Evolutionary conservation across 192 early-diverging fungal genomes (phyloP).

Genomic region (Coemansia sp.): DNA sequence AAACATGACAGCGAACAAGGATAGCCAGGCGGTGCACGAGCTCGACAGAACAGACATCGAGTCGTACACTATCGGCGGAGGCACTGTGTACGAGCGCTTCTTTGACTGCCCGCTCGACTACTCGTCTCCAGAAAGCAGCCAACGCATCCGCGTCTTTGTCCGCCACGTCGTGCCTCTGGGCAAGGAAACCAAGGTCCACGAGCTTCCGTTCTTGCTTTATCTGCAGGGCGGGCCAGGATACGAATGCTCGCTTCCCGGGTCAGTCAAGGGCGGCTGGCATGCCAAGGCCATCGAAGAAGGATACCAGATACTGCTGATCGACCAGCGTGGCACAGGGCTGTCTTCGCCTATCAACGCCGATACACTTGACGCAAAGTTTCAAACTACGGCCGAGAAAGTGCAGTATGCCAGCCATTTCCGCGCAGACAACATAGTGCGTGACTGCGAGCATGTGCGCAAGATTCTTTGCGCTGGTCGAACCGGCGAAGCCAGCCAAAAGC

Average conservation of each 20-base stretch:
- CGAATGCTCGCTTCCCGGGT: constrained; percentile 53
- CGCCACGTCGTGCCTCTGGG: constrained; percentile 61
- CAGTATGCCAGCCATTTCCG: constrained; percentile 67
- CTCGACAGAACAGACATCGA: constrained; percentile 58
- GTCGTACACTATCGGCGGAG: constrained; percentile 57
- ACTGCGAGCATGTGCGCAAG: constrained; percentile 67
- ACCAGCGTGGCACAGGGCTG: constrained; percentile 71
- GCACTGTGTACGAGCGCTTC: constrained; percentile 61
- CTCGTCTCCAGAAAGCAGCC: constrained; percentile 18
- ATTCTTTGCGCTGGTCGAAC: constrained; percentile 52
- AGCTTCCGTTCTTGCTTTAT: constrained; percentile 61
- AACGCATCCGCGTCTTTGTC: constrained; percentile 54
- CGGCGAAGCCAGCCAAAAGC: constrained; percentile 34
- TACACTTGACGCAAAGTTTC: constrained; percentile 46
- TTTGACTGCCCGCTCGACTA: constrained; percentile 62
- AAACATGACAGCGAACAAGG: background rate
- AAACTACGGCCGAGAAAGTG: constrained; percentile 59
- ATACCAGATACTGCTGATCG: constrained; percentile 67
- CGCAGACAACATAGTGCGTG: constrained; percentile 69
- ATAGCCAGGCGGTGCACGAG: constrained; percentile 29
- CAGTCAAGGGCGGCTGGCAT: constrained; percentile 56
- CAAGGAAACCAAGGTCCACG: constrained; percentile 52
- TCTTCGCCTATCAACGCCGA: constrained; percentile 62
- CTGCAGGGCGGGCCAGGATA: constrained; percentile 67
- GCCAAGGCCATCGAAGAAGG: constrained; percentile 61